phyloP scores from a whole-genome alignment of 371 early-diverging fungal genomes.

The Apophysomyces ossiformis region DNA sequence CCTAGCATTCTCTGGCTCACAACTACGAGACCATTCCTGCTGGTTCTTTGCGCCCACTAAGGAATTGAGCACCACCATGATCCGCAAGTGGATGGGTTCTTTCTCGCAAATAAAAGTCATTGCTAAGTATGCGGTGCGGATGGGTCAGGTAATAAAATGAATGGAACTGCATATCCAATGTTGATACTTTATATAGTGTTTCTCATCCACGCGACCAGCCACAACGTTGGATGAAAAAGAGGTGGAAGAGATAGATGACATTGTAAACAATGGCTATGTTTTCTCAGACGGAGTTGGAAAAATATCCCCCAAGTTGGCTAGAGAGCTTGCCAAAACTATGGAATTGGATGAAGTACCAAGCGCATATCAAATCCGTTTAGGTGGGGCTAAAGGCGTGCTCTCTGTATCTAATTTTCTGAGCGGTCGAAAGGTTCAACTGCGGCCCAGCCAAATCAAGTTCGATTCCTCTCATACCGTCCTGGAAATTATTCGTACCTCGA shows the following conservation, averaged over 20 bases:
- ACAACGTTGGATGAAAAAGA: conserved; percentile 29
- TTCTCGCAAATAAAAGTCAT: conserved; percentile 62
- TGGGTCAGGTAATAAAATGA: conserved; percentile 57
- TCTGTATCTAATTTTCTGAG: conserved; percentile 27
- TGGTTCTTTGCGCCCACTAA: conserved; percentile 68
- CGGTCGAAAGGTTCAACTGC: conserved; percentile 46
- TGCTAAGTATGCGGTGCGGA: conserved; percentile 64
- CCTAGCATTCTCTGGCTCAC: conserved; percentile 67
- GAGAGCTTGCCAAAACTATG: conserved; percentile 36
- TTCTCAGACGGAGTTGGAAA: conserved; percentile 80
- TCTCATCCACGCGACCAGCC: conserved; percentile 59
- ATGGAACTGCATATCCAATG: not conserved
- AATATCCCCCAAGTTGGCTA: conserved; percentile 57
- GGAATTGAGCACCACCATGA: conserved; percentile 41
- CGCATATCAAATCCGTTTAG: conserved; percentile 79
- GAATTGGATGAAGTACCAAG: conserved; percentile 57
- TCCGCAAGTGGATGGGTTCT: conserved; percentile 71
- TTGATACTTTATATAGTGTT: conserved; percentile 32
- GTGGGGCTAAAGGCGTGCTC: conserved; percentile 77
- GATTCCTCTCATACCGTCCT: conserved; percentile 46
- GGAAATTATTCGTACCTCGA: conserved; percentile 56
- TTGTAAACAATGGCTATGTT: conserved; percentile 47
- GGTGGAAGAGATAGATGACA: conserved; percentile 54
- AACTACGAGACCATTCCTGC: conserved; percentile 67
- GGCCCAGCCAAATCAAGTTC: conserved; percentile 72